Conservation (phyloP, 768 basidiomycete species). For the Obba rivulosa region DNA sequence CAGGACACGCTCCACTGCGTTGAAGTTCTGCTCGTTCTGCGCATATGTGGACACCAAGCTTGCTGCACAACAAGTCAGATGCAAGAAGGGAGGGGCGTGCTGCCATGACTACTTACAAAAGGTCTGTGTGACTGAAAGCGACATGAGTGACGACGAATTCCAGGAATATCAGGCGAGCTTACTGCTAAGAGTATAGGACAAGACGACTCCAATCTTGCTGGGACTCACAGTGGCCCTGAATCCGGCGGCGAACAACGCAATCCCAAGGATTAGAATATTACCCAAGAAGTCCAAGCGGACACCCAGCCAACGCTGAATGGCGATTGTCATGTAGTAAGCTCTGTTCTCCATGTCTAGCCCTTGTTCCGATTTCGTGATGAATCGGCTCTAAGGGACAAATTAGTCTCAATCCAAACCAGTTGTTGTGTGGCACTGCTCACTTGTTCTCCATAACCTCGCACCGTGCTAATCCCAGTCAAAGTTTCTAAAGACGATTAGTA, state of each 20-base stretch:
- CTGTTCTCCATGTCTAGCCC: constrained; percentile 56
- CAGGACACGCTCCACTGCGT: constrained; percentile 65
- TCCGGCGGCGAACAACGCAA: constrained; percentile 63
- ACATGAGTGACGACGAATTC: not conserved
- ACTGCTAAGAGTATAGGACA: constrained; percentile 36
- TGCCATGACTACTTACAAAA: constrained; percentile 37
- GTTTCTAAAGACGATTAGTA: constrained; percentile 36
- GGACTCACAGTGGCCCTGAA: constrained; percentile 52
- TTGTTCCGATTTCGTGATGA: constrained; percentile 44
- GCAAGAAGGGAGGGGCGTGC: not conserved
- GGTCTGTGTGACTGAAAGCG: constrained; percentile 40
- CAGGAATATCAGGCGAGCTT: constrained; percentile 16
- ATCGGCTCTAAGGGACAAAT: constrained; percentile 31
- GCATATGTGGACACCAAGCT: constrained; percentile 54
- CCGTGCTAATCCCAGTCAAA: constrained; percentile 58
- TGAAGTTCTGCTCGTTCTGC: constrained; percentile 65
- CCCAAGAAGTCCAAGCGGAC: constrained; percentile 62
- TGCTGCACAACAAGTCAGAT: constrained; percentile 27
- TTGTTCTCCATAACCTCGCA: constrained; percentile 55
- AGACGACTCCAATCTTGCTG: constrained; percentile 46
- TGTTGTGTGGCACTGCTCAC: constrained; percentile 22
- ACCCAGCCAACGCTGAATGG: constrained; percentile 62
- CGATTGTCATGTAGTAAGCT: constrained; percentile 60
- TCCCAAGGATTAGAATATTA: constrained; percentile 63
- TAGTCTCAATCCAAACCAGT: not conserved